Conservation (phyloP, 495 filamentous ascomycete species). For the Extremus antarcticus region DNA sequence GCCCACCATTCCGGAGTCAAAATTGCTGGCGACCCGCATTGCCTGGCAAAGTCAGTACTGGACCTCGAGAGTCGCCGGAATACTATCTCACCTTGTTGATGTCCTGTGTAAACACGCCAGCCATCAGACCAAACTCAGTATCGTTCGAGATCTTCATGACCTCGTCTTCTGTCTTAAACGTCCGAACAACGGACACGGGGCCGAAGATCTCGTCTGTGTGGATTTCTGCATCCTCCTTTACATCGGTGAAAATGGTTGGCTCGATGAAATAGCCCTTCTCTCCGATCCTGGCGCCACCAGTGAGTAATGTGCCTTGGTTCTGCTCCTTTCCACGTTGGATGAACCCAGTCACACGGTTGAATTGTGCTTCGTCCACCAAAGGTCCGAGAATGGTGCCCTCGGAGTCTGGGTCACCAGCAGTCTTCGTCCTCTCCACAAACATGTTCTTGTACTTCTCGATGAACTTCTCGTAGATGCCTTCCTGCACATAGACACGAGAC, state of each 20-base stretch:
- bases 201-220: slow-evolving; percentile 24
- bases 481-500: slow-evolving; percentile 29
- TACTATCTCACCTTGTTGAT: slow-evolving; percentile 7
- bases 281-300: slow-evolving; percentile 22
- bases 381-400: slow-evolving; percentile 24
- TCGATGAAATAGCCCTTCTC: slow-evolving; percentile 27
- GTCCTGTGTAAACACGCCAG: slow-evolving; percentile 37
- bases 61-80: slow-evolving; percentile 29
- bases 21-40: slow-evolving; percentile 35
- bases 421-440: slow-evolving; percentile 6
- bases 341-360: slow-evolving; percentile 4
- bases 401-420: slow-evolving; percentile 26
- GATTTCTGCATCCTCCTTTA: slow-evolving; percentile 1
- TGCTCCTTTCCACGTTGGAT: slow-evolving; percentile 25
- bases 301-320: slow-evolving; percentile 21
- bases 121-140: slow-evolving; percentile 28
- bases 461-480: slow-evolving; percentile 26
- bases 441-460: slow-evolving; percentile 18
- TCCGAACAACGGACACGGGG: slow-evolving; percentile 19
- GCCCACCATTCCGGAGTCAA: slow-evolving; percentile 43
- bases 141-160: slow-evolving; percentile 22
- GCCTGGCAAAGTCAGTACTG: slow-evolving; percentile 40
- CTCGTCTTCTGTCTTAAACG: slow-evolving; percentile 26
- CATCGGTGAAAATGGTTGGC: slow-evolving; percentile 19
- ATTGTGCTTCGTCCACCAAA: slow-evolving; percentile 21